Conservation (phyloP, 768 basidiomycete species). For the Boletus rubescentipes region DNA sequence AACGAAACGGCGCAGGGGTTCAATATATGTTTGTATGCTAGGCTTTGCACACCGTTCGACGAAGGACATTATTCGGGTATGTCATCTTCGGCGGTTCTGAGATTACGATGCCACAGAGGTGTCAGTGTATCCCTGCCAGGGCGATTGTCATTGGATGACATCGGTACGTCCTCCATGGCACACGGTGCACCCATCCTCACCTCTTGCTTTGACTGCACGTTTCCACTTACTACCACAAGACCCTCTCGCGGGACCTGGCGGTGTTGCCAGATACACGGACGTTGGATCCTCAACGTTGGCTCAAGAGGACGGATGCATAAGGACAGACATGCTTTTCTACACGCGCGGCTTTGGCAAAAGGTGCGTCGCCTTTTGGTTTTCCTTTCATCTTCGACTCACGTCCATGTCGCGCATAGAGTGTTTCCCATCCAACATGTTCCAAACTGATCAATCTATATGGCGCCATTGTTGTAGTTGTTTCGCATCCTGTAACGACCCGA, state of each 20-base stretch:
- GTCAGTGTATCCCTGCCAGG: slow-evolving; percentile 10
- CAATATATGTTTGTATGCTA: background rate
- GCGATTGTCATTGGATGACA: slow-evolving; percentile 13
- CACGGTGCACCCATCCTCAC: background rate
- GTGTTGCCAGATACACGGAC: slow-evolving; percentile 14
- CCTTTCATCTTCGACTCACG: background rate
- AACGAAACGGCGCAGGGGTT: background rate
- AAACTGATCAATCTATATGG: slow-evolving; percentile 52
- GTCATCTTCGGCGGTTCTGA: background rate
- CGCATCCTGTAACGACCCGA: slow-evolving; percentile 45
- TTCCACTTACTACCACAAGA: background rate
- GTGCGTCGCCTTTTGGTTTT: background rate
- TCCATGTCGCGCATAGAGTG: slow-evolving; percentile 33
- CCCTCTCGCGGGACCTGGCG: slow-evolving; percentile 10
- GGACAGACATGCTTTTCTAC: slow-evolving; percentile 1
- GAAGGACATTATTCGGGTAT: slow-evolving; percentile 61
- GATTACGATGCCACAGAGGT: background rate
- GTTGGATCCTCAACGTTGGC: slow-evolving; percentile 11
- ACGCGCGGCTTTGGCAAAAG: background rate
- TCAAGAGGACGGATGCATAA: background rate
- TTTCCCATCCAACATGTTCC: slow-evolving; percentile 57
- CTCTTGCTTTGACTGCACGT: background rate
- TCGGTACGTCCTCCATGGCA: slow-evolving; percentile 2
- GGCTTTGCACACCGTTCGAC: slow-evolving; percentile 63
- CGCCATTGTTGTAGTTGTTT: slow-evolving; percentile 63